These are phyloP conservation scores for Amanita fuliginea DNA, from an alignment of 768 basidiomycete species.

Conservation along the genomic window DNA sequence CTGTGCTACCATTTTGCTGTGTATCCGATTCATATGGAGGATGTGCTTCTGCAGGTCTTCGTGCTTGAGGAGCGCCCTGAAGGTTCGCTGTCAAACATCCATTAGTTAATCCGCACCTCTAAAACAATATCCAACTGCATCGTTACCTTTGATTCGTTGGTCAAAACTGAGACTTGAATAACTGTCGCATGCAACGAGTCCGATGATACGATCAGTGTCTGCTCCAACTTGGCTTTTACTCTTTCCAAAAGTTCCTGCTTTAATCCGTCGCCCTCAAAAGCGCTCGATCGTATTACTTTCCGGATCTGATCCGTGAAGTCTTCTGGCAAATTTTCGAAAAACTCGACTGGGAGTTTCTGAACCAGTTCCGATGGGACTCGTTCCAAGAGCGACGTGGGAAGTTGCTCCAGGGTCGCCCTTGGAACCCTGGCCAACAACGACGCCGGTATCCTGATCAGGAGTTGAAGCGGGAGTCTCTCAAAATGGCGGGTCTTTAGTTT, in stretches of 20 bases:
- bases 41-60: background rate
- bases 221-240: background rate
- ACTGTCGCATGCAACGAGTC: background rate
- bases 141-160: background rate
- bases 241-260: background rate
- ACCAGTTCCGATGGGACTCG: background rate
- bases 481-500: background rate
- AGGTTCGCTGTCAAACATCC: too few species aligned
- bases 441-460: background rate
- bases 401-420: background rate
- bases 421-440: background rate
- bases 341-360: background rate
- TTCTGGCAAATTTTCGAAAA: background rate
- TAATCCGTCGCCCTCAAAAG: too few species aligned
- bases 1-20: too few species aligned
- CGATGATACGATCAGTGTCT: background rate
- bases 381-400: background rate
- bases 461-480: background rate
- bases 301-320: background rate
- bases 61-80: background rate
- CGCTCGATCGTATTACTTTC: background rate
- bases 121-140: too few species aligned
- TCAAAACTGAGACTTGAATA: background rate
- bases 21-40: background rate
- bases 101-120: too few species aligned